These are phyloP conservation scores for Eucalyptus sp. DNA, from an alignment of 345 rosid species.

Conservation along the genomic window DNA sequence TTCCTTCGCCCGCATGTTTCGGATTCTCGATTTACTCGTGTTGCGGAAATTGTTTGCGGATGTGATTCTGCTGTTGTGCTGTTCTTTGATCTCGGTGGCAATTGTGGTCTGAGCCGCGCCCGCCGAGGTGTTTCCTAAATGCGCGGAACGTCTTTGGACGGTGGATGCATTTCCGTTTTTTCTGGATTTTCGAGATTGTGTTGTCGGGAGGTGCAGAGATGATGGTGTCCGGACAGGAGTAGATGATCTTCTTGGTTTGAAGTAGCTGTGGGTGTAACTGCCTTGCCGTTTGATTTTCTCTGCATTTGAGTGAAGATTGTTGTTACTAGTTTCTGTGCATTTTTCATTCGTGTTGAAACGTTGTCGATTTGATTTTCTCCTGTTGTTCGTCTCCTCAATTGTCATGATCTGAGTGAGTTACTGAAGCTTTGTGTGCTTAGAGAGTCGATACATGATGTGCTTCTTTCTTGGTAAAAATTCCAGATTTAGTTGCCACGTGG, in stretches of 20 bases:
- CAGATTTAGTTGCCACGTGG: slow-evolving; percentile 2
- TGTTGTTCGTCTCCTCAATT: background rate
- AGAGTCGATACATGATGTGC: background rate
- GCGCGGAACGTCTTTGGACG: background rate
- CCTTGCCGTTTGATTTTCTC: background rate
- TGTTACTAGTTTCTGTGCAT: background rate
- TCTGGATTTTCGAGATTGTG: background rate
- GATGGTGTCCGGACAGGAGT: background rate
- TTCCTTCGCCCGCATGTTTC: background rate
- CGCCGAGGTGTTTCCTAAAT: background rate
- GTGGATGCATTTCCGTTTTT: background rate
- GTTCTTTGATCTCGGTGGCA: background rate
- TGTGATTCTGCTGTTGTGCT: background rate
- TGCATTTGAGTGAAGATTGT: background rate
- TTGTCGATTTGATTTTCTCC: background rate
- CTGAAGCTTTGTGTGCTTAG: background rate
- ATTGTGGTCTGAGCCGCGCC: background rate
- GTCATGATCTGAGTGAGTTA: background rate
- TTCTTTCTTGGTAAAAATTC: background rate
- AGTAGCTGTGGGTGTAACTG: background rate
- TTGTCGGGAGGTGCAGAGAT: background rate
- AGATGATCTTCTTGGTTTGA: background rate
- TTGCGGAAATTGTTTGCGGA: background rate
- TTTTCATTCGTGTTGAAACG: background rate
- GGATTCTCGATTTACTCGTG: background rate